Percentiles rank a stretch among this genome's conserved stretches.
Evolutionary conservation across 116 monocot species (phyloP).

Genomic region (Dioscorea cayenensis): DNA sequence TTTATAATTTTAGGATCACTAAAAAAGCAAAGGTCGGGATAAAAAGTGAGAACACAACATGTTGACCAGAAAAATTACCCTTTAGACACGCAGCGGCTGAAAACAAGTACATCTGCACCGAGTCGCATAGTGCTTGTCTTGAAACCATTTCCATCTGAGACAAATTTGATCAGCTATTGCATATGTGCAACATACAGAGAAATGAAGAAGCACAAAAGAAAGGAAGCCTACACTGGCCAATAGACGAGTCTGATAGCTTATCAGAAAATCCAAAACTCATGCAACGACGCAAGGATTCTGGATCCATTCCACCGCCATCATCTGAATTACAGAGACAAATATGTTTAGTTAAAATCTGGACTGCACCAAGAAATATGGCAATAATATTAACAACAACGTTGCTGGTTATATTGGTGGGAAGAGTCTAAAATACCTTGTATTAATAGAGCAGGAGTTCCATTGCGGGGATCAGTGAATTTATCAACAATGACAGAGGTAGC

Average conservation of each 20-base stretch:
- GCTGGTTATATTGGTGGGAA: background rate
- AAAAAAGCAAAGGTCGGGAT: background rate
- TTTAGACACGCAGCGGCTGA: constrained; percentile 47
- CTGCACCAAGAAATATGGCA: background rate
- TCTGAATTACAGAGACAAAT: constrained; percentile 26
- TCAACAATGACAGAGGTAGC: constrained; percentile 77
- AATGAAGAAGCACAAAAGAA: background rate
- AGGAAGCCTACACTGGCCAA: constrained; percentile 75
- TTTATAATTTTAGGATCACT: background rate
- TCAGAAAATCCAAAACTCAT: constrained; percentile 99
- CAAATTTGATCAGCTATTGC: background rate
- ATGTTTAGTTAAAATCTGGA: background rate
- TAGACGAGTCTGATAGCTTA: constrained; percentile 59
- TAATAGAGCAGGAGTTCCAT: constrained; percentile 54
- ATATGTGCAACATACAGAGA: constrained; percentile 8
- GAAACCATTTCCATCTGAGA: constrained; percentile 95
- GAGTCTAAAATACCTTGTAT: constrained; percentile 51
- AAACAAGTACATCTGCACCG: constrained; percentile 87
- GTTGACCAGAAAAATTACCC: constrained; percentile 17
- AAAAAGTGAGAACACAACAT: background rate
- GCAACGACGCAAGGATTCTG: constrained; percentile 64
- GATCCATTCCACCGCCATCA: constrained; percentile 97
- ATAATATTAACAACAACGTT: background rate
- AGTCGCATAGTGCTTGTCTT: constrained; percentile 99
- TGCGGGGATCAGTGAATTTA: constrained; percentile 40